Evolutionary conservation across 2,329 filamentous ascomycete genomes (phyloP).

Genomic region (Pezicula radicicola): DNA sequence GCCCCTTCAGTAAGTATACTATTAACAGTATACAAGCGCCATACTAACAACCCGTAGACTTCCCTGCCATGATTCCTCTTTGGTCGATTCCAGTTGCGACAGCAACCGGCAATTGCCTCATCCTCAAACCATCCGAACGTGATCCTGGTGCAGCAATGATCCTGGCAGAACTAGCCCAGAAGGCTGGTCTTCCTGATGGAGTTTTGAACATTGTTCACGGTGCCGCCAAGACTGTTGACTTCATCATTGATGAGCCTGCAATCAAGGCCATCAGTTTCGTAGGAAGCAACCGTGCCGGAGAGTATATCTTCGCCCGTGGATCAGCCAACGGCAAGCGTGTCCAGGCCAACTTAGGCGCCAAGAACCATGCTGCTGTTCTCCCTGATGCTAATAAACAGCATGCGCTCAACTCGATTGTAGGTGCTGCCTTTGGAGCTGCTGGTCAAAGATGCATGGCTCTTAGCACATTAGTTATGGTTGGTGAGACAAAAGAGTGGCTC

Average conservation of each 20-base stretch:
- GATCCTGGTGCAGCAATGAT: slow-evolving; percentile 86
- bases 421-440: slow-evolving; percentile 80
- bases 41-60: slow-evolving; percentile 51
- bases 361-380: slow-evolving; percentile 83
- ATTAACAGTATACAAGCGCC: background rate
- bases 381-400: slow-evolving; percentile 91
- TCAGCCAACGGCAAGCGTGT: slow-evolving; percentile 86
- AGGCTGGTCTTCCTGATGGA: slow-evolving; percentile 79
- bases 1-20: slow-evolving; percentile 70
- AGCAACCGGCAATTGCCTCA: slow-evolving; percentile 77
- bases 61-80: slow-evolving; percentile 90
- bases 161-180: slow-evolving; percentile 72
- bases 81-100: slow-evolving; percentile 87
- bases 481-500: slow-evolving; percentile 82
- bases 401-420: slow-evolving; percentile 78
- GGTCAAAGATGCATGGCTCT: slow-evolving; percentile 87
- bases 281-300: slow-evolving; percentile 81
- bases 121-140: slow-evolving; percentile 84
- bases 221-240: slow-evolving; percentile 77
- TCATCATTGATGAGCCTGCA: slow-evolving; percentile 78
- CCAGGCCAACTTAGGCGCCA: slow-evolving; percentile 83
- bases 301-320: slow-evolving; percentile 78
- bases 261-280: slow-evolving; percentile 90
- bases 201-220: slow-evolving; percentile 84
- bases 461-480: slow-evolving; percentile 78